Conservation (phyloP, 2,329 filamentous ascomycete species). For the Delphinella strobiligena region DNA sequence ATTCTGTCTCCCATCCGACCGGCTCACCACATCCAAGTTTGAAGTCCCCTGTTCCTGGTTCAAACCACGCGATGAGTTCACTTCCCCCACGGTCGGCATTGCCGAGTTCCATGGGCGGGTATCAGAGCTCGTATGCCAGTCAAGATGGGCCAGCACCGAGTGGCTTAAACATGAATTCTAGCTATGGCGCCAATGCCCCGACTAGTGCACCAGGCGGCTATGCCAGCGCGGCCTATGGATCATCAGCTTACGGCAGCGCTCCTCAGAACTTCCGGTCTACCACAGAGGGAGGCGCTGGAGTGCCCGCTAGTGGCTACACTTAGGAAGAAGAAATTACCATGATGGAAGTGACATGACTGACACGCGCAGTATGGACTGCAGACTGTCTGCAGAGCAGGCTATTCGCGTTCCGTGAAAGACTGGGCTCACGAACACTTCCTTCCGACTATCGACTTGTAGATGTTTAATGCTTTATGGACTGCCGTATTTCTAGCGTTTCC, state of each 20-base stretch:
- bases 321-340: not conserved
- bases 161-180: constrained; percentile 5
- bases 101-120: constrained; percentile 2
- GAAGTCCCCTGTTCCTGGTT: not conserved
- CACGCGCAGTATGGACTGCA: too few species aligned
- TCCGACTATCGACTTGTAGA: too few species aligned
- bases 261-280: not conserved
- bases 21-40: not conserved
- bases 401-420: too few species aligned
- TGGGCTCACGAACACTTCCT: too few species aligned
- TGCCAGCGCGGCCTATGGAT: not conserved
- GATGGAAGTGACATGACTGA: too few species aligned
- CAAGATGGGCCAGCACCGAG: constrained; percentile 4
- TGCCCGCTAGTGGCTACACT: not conserved
- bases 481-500: too few species aligned
- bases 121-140: constrained; percentile 2
- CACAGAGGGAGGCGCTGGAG: not conserved
- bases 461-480: too few species aligned
- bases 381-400: too few species aligned
- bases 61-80: constrained; percentile 1
- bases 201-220: not conserved
- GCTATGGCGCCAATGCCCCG: not conserved
- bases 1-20: not conserved
- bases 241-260: constrained; percentile 1
- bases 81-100: constrained; percentile 3